Conservation (phyloP, 495 filamentous ascomycete species). For the Hypoxylon rickii region DNA sequence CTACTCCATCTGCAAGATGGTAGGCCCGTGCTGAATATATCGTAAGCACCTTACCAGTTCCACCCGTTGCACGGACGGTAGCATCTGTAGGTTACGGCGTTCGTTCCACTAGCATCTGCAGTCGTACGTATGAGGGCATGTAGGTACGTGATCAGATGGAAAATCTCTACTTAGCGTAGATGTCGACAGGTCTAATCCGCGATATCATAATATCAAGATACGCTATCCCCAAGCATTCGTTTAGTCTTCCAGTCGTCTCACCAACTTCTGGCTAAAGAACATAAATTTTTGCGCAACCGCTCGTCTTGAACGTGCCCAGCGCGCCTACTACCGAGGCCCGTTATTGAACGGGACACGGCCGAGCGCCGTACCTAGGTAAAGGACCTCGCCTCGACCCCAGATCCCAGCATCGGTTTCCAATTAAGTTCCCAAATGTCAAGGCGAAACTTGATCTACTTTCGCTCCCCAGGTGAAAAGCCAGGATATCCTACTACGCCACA, state of each 20-base stretch:
- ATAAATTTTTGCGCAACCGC: no score
- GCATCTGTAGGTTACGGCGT: no score
- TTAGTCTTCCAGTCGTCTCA: constrained; percentile 6
- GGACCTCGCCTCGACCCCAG: constrained; percentile 8
- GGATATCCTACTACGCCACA: neutral
- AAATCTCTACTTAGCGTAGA: constrained; percentile 20
- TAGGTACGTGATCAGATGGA: constrained; percentile 28
- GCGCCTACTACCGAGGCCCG: neutral
- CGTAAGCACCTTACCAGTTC: constrained; percentile 9
- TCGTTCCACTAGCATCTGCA: no score
- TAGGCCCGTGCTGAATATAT: constrained; percentile 14
- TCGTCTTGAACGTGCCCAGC: no score
- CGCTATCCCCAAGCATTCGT: no score
- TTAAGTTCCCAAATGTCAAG: constrained; percentile 16
- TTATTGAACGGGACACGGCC: constrained; percentile 1
- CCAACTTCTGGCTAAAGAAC: no score
- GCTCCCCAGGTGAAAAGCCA: neutral
- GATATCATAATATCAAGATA: constrained; percentile 7
- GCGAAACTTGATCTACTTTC: constrained; percentile 2
- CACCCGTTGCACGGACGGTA: constrained; percentile 12
- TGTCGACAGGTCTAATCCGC: constrained; percentile 7
- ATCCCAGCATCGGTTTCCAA: constrained; percentile 15
- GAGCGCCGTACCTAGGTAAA: no score
- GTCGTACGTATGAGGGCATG: constrained; percentile 10
- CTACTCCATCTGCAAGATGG: constrained; percentile 16